These are phyloP conservation scores for Asterophora parasitica DNA, from an alignment of 768 basidiomycete genomes.

Conservation along the genomic window DNA sequence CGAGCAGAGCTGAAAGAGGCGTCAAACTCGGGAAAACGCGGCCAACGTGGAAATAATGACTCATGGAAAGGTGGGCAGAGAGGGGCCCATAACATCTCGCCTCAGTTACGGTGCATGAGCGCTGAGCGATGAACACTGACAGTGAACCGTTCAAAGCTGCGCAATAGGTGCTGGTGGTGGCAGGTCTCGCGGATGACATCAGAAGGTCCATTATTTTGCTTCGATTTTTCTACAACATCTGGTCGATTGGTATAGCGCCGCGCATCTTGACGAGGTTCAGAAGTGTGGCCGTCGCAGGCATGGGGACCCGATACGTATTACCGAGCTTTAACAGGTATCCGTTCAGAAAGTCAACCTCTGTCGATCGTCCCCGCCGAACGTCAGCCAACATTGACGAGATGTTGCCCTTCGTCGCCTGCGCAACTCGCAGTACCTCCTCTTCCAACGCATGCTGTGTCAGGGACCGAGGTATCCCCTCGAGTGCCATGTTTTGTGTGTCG, in stretches of 20 bases:
- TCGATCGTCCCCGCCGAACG: constrained; percentile 51
- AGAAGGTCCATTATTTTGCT: neutral
- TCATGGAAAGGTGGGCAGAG: constrained; percentile 5
- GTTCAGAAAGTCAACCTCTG: constrained; percentile 81
- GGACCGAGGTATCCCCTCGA: constrained; percentile 40
- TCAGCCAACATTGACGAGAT: constrained; percentile 81
- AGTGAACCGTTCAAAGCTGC: neutral
- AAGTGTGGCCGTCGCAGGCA: constrained; percentile 54
- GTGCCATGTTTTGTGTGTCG: constrained; percentile 20
- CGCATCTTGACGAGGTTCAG: constrained; percentile 58
- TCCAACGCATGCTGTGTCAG: constrained; percentile 44
- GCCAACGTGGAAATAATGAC: neutral
- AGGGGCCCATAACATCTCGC: too few relatives aligned
- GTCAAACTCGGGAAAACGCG: neutral
- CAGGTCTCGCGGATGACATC: neutral
- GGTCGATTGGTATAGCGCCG: constrained; percentile 49
- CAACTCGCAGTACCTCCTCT: constrained; percentile 55
- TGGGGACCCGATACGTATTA: constrained; percentile 46
- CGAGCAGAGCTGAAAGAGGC: constrained; percentile 27
- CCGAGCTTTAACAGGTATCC: constrained; percentile 75
- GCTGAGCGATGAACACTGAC: neutral
- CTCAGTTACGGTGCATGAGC: too few relatives aligned
- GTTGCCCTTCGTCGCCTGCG: constrained; percentile 55
- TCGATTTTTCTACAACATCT: constrained; percentile 24
- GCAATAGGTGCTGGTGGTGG: neutral